Evolutionary conservation across 1,139 yeast species (phyloP).

Genomic region (Hemisphaericaspora subhashii): DNA sequence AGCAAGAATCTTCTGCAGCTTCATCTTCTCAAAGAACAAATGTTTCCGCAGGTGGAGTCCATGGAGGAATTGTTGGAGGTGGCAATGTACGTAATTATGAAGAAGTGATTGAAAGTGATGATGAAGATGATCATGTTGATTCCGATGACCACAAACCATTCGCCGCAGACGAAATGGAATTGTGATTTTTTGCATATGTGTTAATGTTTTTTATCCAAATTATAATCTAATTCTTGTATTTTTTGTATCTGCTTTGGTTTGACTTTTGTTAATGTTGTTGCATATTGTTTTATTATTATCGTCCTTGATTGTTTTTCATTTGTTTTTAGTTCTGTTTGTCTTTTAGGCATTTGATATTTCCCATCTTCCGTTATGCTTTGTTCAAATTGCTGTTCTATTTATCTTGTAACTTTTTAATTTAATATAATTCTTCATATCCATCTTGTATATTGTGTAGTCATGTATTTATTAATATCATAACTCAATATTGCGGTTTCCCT

Average conservation of each 20-base stretch:
- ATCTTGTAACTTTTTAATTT: neutral
- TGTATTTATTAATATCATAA: conserved; percentile 1
- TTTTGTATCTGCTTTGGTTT: neutral
- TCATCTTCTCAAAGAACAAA: conserved; percentile 1
- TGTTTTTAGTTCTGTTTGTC: neutral
- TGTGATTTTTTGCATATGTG: conserved; percentile 33
- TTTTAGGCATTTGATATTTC: neutral
- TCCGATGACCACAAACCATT: conserved; percentile 50
- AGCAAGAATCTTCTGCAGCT: conserved; percentile 18
- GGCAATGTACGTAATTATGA: conserved; percentile 36
- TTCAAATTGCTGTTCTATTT: neutral
- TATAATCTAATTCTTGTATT: too few relatives aligned
- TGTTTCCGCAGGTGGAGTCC: conserved; percentile 8
- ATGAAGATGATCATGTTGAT: conserved; percentile 50
- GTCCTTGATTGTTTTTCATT: neutral
- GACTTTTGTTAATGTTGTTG: neutral
- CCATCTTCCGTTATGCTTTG: too few relatives aligned
- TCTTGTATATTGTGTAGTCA: too few relatives aligned
- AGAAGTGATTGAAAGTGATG: conserved; percentile 33
- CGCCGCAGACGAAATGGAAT: conserved; percentile 70
- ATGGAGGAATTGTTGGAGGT: conserved; percentile 19
- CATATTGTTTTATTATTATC: neutral
- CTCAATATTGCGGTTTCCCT: too few relatives aligned
- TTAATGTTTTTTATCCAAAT: neutral
- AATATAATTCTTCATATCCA: neutral